Evolutionary conservation across 345 rosid genomes (phyloP).

Genomic region (Stellera chamaejasme): DNA sequence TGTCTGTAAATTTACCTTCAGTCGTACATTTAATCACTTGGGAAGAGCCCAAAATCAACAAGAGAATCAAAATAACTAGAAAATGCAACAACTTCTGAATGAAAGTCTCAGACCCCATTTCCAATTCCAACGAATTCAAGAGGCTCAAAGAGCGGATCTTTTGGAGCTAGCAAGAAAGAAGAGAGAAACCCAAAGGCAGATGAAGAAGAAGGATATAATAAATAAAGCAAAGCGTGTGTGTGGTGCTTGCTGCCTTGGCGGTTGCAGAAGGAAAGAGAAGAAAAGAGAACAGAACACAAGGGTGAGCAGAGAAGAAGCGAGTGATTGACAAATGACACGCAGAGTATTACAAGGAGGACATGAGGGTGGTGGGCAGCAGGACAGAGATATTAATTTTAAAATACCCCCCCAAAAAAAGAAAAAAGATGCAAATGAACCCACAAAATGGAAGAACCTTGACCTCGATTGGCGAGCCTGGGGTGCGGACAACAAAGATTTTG

Average conservation of each 20-base stretch:
- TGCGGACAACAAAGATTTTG: slow-evolving; percentile 8
- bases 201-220: background rate
- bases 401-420: background rate
- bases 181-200: background rate
- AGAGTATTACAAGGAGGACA: slow-evolving; percentile 16
- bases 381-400: slow-evolving; percentile 22
- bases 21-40: slow-evolving; percentile 33
- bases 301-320: slow-evolving; percentile 4
- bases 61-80: slow-evolving; percentile 22
- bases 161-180: background rate
- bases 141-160: slow-evolving; percentile 4
- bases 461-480: slow-evolving; percentile 26
- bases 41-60: slow-evolving; percentile 42
- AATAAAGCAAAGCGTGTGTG: background rate
- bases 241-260: background rate
- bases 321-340: slow-evolving; percentile 27
- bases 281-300: background rate
- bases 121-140: background rate
- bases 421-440: slow-evolving; percentile 9
- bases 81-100: slow-evolving; percentile 13
- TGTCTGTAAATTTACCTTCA: slow-evolving; percentile 37
- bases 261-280: background rate
- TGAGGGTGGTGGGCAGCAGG: slow-evolving; percentile 42
- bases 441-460: slow-evolving; percentile 13
- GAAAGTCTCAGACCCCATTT: slow-evolving; percentile 22